Conservation (phyloP, 2,329 filamentous ascomycete species). For the Colletotrichum shisoi region DNA sequence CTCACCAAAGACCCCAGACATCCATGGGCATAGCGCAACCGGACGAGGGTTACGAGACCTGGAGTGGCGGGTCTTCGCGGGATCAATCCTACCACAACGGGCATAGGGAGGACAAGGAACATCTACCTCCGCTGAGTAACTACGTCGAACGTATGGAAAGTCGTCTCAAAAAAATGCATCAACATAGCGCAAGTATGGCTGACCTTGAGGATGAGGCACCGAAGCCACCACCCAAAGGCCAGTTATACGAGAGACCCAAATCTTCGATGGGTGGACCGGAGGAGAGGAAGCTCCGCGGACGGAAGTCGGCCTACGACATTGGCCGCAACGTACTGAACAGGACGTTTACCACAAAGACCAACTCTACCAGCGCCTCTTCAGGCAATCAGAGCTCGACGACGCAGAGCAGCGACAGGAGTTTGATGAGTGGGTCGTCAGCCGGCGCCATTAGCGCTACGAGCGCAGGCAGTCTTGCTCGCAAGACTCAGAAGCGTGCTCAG, state of each 20-base stretch:
- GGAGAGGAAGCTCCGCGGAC: slow-evolving; percentile 63
- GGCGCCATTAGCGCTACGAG: slow-evolving; percentile 93
- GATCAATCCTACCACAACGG: slow-evolving; percentile 55
- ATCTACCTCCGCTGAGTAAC: slow-evolving; percentile 77
- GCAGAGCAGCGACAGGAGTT: slow-evolving; percentile 78
- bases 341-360: slow-evolving; percentile 89
- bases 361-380: slow-evolving; percentile 78
- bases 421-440: slow-evolving; percentile 94
- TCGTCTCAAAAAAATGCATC: slow-evolving; percentile 75
- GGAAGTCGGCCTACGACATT: slow-evolving; percentile 82
- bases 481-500: slow-evolving; percentile 68
- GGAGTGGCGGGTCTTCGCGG: slow-evolving; percentile 63
- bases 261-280: slow-evolving; percentile 61
- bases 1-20: slow-evolving; percentile 68
- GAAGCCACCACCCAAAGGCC: slow-evolving; percentile 68
- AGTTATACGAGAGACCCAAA: slow-evolving; percentile 63
- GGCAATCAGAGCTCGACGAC: slow-evolving; percentile 77
- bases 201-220: slow-evolving; percentile 62
- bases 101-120: slow-evolving; percentile 57
- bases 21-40: slow-evolving; percentile 73
- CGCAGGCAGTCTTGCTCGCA: slow-evolving; percentile 88
- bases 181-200: slow-evolving; percentile 60
- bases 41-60: slow-evolving; percentile 69
- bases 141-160: slow-evolving; percentile 94
- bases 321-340: slow-evolving; percentile 73